Evolutionary conservation across 148 eudicot species (phyloP).

Genomic region (Dysphania ambrosioides): DNA sequence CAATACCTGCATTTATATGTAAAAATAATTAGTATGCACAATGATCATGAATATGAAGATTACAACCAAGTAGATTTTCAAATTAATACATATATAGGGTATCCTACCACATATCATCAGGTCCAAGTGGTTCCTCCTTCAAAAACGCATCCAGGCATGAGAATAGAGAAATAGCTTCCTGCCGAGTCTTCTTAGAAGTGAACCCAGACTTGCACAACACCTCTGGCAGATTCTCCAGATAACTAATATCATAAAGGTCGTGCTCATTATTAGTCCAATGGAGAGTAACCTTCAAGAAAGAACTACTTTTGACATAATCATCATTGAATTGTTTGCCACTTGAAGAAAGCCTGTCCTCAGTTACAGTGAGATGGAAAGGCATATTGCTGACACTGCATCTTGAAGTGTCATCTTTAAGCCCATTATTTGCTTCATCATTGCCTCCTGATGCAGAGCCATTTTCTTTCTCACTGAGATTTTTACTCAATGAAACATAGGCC

Average conservation of each 20-base stretch:
- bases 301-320: constrained; percentile 44
- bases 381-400: constrained; percentile 37
- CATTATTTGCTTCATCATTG: constrained; percentile 29
- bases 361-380: constrained; percentile 45
- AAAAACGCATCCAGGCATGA: constrained; percentile 94
- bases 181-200: constrained; percentile 80
- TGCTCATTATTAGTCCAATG: constrained; percentile 61
- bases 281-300: constrained; percentile 43
- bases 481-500: constrained; percentile 30
- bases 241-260: constrained; percentile 62
- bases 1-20: constrained; percentile 73
- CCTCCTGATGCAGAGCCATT: constrained; percentile 38
- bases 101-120: constrained; percentile 96
- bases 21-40: constrained; percentile 8
- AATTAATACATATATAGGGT: constrained; percentile 4
- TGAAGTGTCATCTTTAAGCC: constrained; percentile 26
- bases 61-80: not conserved
- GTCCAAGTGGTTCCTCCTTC: constrained; percentile 97
- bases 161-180: constrained; percentile 80
- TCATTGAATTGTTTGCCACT: constrained; percentile 46
- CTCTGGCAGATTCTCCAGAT: constrained; percentile 78
- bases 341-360: constrained; percentile 50
- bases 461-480: constrained; percentile 27
- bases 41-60: not conserved
- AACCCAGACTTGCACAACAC: constrained; percentile 70